These are phyloP conservation scores for Hyaloscypha hepaticicola DNA, from an alignment of 495 filamentous ascomycete species.

Conservation along the genomic window DNA sequence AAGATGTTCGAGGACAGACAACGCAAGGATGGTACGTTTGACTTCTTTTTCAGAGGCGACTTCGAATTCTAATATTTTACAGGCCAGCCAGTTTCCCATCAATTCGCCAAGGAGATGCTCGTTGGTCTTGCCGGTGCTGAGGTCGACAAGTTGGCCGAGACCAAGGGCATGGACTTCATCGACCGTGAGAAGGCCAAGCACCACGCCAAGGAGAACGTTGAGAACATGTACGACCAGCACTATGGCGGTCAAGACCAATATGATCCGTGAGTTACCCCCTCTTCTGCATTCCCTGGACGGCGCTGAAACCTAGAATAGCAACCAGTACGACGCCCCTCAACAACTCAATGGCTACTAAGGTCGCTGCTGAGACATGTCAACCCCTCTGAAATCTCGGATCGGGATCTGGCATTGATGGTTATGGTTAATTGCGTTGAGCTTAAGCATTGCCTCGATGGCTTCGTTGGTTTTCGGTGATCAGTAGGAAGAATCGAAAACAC, in stretches of 20 bases:
- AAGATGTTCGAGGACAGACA: slow-evolving; percentile 77
- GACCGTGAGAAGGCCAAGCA: slow-evolving; percentile 66
- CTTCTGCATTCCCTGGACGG: neutral
- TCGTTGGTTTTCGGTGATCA: neutral
- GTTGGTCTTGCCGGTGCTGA: slow-evolving; percentile 70
- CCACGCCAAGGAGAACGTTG: slow-evolving; percentile 63
- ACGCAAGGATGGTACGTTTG: slow-evolving; percentile 61
- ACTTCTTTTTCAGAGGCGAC: neutral
- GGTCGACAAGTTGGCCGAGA: slow-evolving; percentile 77
- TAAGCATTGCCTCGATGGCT: slow-evolving; percentile 15
- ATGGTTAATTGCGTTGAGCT: slow-evolving; percentile 4
- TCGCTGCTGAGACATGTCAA: slow-evolving; percentile 6
- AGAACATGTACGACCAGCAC: slow-evolving; percentile 61
- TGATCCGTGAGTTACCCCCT: slow-evolving; percentile 45
- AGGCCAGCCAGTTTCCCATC: slow-evolving; percentile 71
- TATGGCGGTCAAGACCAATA: slow-evolving; percentile 49
- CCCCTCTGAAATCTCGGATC: neutral
- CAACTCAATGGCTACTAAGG: slow-evolving; percentile 20
- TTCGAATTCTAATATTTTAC: slow-evolving; percentile 5
- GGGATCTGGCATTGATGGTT: slow-evolving; percentile 15
- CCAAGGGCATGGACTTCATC: slow-evolving; percentile 68
- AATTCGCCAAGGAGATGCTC: slow-evolving; percentile 75
- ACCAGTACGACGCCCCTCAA: slow-evolving; percentile 16
- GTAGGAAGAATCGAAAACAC: neutral
- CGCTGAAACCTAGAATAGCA: slow-evolving; percentile 2